Conservation (phyloP, 805 yeast genomes). For the Candida endomychidarum region DNA sequence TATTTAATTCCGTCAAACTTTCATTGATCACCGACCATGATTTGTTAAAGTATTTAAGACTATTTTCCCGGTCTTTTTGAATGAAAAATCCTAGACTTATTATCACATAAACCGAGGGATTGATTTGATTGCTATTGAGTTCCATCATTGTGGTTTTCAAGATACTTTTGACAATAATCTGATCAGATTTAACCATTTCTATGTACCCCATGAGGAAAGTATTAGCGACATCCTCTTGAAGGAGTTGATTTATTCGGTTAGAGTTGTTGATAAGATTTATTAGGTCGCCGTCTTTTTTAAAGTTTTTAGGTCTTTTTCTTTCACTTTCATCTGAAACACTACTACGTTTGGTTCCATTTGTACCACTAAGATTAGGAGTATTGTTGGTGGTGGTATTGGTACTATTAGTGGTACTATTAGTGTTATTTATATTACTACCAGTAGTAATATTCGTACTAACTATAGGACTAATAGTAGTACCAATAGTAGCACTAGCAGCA, state of each 20-base stretch:
- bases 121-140: slow-evolving; percentile 31
- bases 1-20: background rate
- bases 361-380: background rate
- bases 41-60: slow-evolving; percentile 36
- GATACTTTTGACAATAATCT: slow-evolving; percentile 14
- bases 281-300: slow-evolving; percentile 1
- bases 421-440: background rate
- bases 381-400: background rate
- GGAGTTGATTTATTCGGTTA: slow-evolving; percentile 24
- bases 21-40: slow-evolving; percentile 32
- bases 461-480: background rate
- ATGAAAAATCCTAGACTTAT: slow-evolving; percentile 44
- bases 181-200: slow-evolving; percentile 11
- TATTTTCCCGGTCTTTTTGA: slow-evolving; percentile 31
- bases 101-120: slow-evolving; percentile 39
- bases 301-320: background rate
- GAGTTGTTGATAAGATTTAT: slow-evolving; percentile 6
- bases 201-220: slow-evolving; percentile 31
- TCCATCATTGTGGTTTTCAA: background rate
- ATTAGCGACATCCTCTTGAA: slow-evolving; percentile 18
- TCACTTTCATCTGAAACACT: background rate
- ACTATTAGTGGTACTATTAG: background rate
- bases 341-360: background rate
- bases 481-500: background rate
- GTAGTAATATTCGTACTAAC: background rate